A percentile compares a stretch with the other conserved stretches of the same genome.
Conservation (phyloP, 441 rosid species). For the Bocquillonia castaneifolia region DNA sequence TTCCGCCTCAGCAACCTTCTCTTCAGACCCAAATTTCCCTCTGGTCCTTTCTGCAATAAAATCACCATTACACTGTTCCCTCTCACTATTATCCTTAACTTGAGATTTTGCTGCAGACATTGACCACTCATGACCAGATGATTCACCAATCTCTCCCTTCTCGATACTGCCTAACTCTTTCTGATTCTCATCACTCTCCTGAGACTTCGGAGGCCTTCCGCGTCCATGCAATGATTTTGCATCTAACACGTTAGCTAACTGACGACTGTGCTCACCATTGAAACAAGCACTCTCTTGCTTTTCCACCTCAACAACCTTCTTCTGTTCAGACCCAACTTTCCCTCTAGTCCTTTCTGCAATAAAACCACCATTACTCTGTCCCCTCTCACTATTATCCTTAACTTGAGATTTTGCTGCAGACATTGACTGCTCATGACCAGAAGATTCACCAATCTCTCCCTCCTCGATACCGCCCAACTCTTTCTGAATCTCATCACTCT, state of each 20-base stretch:
- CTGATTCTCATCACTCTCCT: constrained; percentile 9
- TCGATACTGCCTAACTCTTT: neutral
- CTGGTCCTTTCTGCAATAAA: too few relatives aligned
- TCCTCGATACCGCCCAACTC: neutral
- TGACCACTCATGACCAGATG: neutral
- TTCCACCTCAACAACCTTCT: too few relatives aligned
- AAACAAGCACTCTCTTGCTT: too few relatives aligned
- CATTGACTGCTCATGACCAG: neutral
- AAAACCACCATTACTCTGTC: too few relatives aligned
- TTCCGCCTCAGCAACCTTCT: too few relatives aligned
- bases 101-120: too few relatives aligned
- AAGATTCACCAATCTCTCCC: constrained; percentile 12
- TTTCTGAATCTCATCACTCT: constrained; percentile 9
- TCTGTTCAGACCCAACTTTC: too few relatives aligned
- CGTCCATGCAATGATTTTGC: constrained; percentile 17
- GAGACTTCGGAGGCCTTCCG: constrained; percentile 30
- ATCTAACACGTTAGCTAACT: too few relatives aligned
- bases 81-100: constrained; percentile 5
- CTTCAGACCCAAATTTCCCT: too few relatives aligned
- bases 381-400: constrained; percentile 12
- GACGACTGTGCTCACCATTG: neutral
- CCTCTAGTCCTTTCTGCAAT: too few relatives aligned
- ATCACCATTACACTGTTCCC: constrained; percentile 17
- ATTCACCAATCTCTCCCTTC: constrained; percentile 14
- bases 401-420: too few relatives aligned